Evolutionary conservation across 2,329 filamentous ascomycete genomes (phyloP).

Genomic region (Talaromyces islandicus): DNA sequence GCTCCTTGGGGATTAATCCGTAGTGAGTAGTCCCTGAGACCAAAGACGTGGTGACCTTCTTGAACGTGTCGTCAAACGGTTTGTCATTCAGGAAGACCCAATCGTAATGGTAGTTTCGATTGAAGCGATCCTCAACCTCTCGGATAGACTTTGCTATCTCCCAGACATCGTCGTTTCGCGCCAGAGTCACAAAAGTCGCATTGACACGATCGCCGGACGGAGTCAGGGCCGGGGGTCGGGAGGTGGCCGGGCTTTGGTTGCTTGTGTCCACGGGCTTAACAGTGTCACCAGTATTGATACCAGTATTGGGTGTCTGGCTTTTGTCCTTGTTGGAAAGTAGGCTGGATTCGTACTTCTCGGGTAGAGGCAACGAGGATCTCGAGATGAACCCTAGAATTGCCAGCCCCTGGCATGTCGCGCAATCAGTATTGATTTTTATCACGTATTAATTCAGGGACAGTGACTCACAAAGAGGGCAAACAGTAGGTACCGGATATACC

Average conservation of each 20-base stretch:
- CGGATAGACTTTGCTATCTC: conserved; percentile 95
- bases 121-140: conserved; percentile 96
- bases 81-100: conserved; percentile 99
- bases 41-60: conserved; percentile 78
- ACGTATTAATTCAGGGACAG: not conserved
- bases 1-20: conserved; percentile 79
- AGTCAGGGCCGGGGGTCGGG: conserved; percentile 10
- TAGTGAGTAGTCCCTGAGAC: conserved; percentile 93
- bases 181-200: conserved; percentile 93
- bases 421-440: conserved; percentile 8
- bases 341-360: conserved; percentile 20
- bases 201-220: conserved; percentile 65
- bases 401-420: conserved; percentile 44
- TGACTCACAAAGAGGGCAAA: conserved; percentile 74
- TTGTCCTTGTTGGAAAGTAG: conserved; percentile 10
- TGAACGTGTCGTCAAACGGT: conserved; percentile 89
- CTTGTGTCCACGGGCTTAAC: not conserved
- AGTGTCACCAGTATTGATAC: not conserved
- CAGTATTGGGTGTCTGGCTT: not conserved
- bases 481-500: conserved; percentile 59
- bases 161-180: conserved; percentile 90
- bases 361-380: conserved; percentile 46
- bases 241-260: conserved; percentile 2
- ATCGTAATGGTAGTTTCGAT: conserved; percentile 92
- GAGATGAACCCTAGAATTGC: conserved; percentile 79